A percentile compares a stretch with the other conserved stretches of the same genome.
Evolutionary conservation across 2,329 filamentous ascomycete species (phyloP).

Genomic region (Trichoderma afroharzianum): DNA sequence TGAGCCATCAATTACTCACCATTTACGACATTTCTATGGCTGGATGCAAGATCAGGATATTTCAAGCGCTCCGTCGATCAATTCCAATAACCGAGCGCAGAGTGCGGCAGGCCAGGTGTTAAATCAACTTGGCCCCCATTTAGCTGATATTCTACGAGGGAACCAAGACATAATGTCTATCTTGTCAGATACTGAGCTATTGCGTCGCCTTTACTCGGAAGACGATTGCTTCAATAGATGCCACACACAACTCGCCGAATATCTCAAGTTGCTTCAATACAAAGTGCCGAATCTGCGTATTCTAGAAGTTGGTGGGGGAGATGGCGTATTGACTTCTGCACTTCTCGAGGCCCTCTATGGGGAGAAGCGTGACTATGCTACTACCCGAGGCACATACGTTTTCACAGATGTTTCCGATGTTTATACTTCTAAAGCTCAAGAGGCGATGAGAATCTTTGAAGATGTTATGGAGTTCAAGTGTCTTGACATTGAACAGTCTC

Average conservation of each 20-base stretch:
- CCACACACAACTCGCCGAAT: constrained; percentile 13
- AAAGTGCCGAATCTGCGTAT: constrained; percentile 34
- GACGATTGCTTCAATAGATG: constrained; percentile 15
- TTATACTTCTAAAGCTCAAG: constrained; percentile 25
- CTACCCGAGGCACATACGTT: constrained; percentile 28
- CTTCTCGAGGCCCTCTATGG: constrained; percentile 24
- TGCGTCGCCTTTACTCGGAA: neutral
- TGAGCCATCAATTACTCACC: neutral
- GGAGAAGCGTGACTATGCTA: constrained; percentile 19
- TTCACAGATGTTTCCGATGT: constrained; percentile 37
- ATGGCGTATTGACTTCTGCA: constrained; percentile 30
- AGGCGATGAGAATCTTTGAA: constrained; percentile 11
- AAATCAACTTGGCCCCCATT: neutral
- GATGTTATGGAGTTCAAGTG: constrained; percentile 23
- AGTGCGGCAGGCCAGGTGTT: constrained; percentile 4
- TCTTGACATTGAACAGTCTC: constrained; percentile 21
- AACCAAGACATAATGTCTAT: neutral
- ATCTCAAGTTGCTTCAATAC: constrained; percentile 24
- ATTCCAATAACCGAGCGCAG: neutral
- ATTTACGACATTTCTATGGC: neutral
- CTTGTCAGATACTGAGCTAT: neutral
- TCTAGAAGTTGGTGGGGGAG: constrained; percentile 39
- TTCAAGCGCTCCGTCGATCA: neutral
- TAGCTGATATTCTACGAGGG: constrained; percentile 4
- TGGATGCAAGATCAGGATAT: constrained; percentile 8